Evolutionary conservation across 2,329 filamentous ascomycete species (phyloP).

Genomic region (Aureobasidium sp.): DNA sequence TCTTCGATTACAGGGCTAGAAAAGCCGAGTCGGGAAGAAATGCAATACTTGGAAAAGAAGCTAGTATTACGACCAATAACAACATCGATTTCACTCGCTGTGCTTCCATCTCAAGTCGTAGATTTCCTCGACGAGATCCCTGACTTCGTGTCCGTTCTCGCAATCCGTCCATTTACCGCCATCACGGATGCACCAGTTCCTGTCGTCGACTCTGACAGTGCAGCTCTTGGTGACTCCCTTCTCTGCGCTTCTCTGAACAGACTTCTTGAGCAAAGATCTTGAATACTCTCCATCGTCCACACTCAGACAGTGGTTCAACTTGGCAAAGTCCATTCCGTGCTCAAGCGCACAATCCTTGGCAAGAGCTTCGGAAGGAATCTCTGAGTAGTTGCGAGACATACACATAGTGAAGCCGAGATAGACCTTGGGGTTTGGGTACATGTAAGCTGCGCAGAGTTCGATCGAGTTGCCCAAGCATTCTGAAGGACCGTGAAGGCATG

Average conservation of each 20-base stretch:
- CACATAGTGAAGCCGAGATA: conserved; percentile 93
- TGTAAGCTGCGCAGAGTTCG: conserved; percentile 77
- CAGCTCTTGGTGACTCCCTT: conserved; percentile 42
- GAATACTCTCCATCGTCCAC: conserved; percentile 67
- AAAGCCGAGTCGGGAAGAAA: neutral
- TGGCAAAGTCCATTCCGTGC: conserved; percentile 76
- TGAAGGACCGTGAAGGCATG: conserved; percentile 79
- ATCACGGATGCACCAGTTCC: conserved; percentile 80
- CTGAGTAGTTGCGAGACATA: conserved; percentile 64
- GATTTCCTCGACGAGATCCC: conserved; percentile 70
- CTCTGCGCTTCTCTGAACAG: conserved; percentile 55
- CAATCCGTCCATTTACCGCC: conserved; percentile 73
- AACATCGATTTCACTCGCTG: neutral
- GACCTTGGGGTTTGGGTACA: conserved; percentile 79
- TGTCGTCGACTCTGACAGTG: conserved; percentile 58
- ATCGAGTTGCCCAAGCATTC: conserved; percentile 95
- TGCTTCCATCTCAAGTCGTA: conserved; percentile 46
- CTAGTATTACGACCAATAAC: neutral
- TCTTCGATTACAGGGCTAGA: neutral
- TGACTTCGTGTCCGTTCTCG: conserved; percentile 57
- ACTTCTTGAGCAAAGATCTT: conserved; percentile 59
- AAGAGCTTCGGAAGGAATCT: conserved; percentile 72
- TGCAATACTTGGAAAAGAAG: neutral
- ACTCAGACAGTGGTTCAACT: conserved; percentile 74
- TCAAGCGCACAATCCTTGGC: conserved; percentile 84